phyloP scores from a whole-genome alignment of 2,329 filamentous ascomycete genomes.

The Microsporum ferrugineum region DNA sequence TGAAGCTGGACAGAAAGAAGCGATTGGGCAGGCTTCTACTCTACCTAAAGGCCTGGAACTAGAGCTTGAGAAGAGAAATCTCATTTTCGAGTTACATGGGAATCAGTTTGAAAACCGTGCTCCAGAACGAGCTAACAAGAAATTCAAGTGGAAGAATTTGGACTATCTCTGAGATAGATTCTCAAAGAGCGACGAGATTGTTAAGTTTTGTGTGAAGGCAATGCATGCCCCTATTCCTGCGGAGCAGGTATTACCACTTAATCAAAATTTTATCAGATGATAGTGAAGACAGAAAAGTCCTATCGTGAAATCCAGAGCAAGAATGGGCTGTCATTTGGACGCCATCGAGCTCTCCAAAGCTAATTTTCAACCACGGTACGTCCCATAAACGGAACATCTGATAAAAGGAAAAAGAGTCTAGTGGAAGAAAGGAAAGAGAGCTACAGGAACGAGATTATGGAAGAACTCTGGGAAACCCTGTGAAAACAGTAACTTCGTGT shows the following conservation, averaged over 20 bases:
- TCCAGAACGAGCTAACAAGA: slow-evolving; percentile 75
- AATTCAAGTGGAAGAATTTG: slow-evolving; percentile 78
- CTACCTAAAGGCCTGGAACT: background rate
- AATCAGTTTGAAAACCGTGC: slow-evolving; percentile 76
- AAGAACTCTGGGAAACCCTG: background rate
- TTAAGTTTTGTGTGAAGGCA: too few species aligned
- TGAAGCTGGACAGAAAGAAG: background rate
- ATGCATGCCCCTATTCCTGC: background rate
- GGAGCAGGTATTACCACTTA: background rate
- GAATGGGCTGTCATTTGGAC: too few species aligned
- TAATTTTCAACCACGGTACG: background rate
- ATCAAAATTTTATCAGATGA: too few species aligned
- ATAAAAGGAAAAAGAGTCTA: background rate
- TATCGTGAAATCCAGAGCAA: too few species aligned
- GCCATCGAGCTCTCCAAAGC: too few species aligned
- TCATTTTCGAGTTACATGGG: slow-evolving; percentile 78
- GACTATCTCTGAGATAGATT: slow-evolving; percentile 51
- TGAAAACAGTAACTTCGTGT: background rate
- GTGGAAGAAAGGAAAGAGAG: background rate
- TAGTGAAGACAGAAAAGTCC: too few species aligned
- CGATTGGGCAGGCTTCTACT: background rate
- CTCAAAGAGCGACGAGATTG: background rate
- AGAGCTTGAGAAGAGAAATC: slow-evolving; percentile 23
- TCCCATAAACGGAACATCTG: background rate
- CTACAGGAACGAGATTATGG: background rate